A percentile compares a stretch with the other conserved stretches of the same genome.
These are phyloP conservation scores for Colletotrichum tofieldiae DNA, from an alignment of 2,329 filamentous ascomycete species.

Conservation along the genomic window DNA sequence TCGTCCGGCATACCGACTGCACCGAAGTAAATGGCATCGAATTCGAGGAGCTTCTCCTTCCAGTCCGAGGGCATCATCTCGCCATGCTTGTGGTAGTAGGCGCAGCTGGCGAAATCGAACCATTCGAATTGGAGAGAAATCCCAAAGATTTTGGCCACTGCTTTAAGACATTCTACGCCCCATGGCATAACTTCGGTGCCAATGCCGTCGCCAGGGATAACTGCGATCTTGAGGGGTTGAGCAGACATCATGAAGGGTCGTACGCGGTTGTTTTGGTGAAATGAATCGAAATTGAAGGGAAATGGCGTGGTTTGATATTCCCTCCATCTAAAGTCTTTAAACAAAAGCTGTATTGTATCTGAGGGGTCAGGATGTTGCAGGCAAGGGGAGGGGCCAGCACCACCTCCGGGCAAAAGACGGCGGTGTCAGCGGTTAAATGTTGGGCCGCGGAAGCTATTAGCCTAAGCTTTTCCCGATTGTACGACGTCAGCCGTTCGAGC, in stretches of 20 bases:
- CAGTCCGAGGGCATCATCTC: slow-evolving; percentile 59
- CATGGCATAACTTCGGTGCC: slow-evolving; percentile 74
- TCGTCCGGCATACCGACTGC: slow-evolving; percentile 72
- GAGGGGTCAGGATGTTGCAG: neutral
- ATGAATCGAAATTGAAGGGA: no score
- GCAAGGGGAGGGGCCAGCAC: neutral
- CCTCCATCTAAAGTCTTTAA: no score
- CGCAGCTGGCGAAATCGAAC: slow-evolving; percentile 78
- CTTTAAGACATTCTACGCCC: slow-evolving; percentile 52
- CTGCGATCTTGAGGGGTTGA: slow-evolving; percentile 63
- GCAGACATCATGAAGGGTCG: slow-evolving; percentile 14
- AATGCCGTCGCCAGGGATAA: slow-evolving; percentile 79
- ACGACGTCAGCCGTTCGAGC: neutral
- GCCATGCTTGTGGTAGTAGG: slow-evolving; percentile 62
- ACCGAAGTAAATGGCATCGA: slow-evolving; percentile 76
- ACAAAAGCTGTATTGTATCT: neutral
- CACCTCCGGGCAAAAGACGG: neutral
- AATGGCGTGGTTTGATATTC: neutral
- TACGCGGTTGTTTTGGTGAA: neutral
- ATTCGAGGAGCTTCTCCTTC: slow-evolving; percentile 53
- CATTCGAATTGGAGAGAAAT: slow-evolving; percentile 72
- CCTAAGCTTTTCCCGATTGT: slow-evolving; percentile 39
- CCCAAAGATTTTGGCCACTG: slow-evolving; percentile 60
- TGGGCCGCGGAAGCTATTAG: slow-evolving; percentile 21
- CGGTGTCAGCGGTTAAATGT: slow-evolving; percentile 19